Conservation (phyloP, 2,329 filamentous ascomycete genomes). For the Onygena corvina region DNA sequence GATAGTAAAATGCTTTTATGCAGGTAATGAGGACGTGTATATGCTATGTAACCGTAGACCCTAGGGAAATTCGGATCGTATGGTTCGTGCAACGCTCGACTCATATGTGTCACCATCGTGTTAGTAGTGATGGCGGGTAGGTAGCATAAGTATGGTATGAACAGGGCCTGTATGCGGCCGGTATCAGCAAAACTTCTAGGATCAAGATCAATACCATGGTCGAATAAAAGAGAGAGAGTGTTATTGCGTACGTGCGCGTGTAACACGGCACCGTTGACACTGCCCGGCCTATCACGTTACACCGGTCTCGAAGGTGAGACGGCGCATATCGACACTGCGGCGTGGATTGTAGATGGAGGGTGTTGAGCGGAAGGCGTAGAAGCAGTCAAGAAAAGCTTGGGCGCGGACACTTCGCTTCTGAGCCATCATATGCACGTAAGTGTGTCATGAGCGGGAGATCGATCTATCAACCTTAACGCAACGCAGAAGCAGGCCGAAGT, state of each 20-base stretch:
- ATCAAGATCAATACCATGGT: not conserved
- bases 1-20: not conserved
- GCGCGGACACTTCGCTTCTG: not conserved
- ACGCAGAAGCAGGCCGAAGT: not conserved
- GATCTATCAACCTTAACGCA: conserved; percentile 3
- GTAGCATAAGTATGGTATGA: not conserved
- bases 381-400: not conserved
- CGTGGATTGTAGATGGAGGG: not conserved
- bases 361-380: not conserved
- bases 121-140: not conserved
- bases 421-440: conserved; percentile 1
- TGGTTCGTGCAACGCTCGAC: not conserved
- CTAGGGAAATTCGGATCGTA: not conserved
- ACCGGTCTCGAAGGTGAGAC: not conserved
- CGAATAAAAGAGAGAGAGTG: not conserved
- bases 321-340: not conserved
- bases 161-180: too few relatives aligned
- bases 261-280: not conserved
- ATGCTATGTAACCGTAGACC: not conserved
- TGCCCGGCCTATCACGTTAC: conserved; percentile 3
- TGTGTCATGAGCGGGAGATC: conserved; percentile 2
- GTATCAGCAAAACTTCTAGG: too few relatives aligned
- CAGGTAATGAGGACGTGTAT: not conserved
- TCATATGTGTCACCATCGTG: not conserved
- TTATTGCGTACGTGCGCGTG: conserved; percentile 1